Evolutionary conservation across 139 green algal genomes (phyloP), one percentile per base, ranked within the genome.

Genomic region (Chlorella sp.): DNA sequence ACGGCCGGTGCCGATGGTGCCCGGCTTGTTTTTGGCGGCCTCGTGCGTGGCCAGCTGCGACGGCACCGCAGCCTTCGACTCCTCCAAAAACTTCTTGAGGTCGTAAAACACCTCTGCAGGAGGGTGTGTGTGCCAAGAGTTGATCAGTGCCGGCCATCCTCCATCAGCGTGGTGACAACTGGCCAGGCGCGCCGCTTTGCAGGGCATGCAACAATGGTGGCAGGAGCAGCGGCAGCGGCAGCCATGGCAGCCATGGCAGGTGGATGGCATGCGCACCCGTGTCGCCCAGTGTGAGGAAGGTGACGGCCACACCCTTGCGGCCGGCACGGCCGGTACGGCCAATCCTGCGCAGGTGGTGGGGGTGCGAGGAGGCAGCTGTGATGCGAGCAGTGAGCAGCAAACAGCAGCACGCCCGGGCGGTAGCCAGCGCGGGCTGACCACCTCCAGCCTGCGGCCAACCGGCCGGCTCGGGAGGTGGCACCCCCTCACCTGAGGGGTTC

Each of bases 21-120:
- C 94, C 0, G 95, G 95, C 87, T 98, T 97, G 28, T 91, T 78
- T 87, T 93, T 92, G 30, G 94, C 74, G 16, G 95, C 94, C 82
- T 98, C 95, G 88, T 97, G 95, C 20, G 89, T 80, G 6, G 95
- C 94, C 79, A 98, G 86, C 89, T 96, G 89, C 13, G 87, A 47
- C 18, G 91, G 90, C 81, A 97, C 93, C 4, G 76, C 9, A 0
- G 86, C 90, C 38, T 94, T 94, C 82, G 88, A 92, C 21, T 97
- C 94, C 81, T 94, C 90, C 87, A 94, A 72, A n/a, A 94, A 81
- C 83, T 94, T 94, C 88, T 97, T 97, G 21, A 99, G 92, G 87
- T 99, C 97, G 87, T 97, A 99, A 86, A 98, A 99, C 13, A 99
- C 87, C 55, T 97, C 92, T 20, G 90, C 41, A 64, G 28, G n/a